These are phyloP conservation scores for Diaporthe helianthi DNA, from an alignment of 2,329 filamentous ascomycete species.

Conservation along the genomic window DNA sequence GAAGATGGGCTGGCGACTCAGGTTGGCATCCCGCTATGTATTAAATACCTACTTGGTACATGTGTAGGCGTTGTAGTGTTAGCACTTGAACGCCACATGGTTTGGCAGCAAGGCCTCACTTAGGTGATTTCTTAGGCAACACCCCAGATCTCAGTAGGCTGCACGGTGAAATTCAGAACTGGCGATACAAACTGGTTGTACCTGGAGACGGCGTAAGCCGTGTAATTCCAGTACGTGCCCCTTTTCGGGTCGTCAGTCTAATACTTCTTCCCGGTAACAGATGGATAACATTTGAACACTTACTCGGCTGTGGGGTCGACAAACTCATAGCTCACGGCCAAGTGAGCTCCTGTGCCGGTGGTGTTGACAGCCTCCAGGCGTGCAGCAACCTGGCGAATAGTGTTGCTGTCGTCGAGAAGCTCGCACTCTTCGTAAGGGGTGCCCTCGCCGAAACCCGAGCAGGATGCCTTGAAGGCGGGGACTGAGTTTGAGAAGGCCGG, in stretches of 20 bases:
- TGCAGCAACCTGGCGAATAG: slow-evolving; percentile 17
- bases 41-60: background rate
- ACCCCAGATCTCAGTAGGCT: slow-evolving; percentile 28
- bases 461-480: slow-evolving; percentile 15
- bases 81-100: slow-evolving; percentile 22
- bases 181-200: slow-evolving; percentile 21
- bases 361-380: slow-evolving; percentile 27
- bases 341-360: slow-evolving; percentile 24
- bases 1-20: background rate
- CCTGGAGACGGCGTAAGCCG: background rate
- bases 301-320: slow-evolving; percentile 17
- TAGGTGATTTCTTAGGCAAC: slow-evolving; percentile 6
- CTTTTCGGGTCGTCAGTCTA: background rate
- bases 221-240: slow-evolving; percentile 31
- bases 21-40: background rate
- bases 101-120: background rate
- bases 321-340: slow-evolving; percentile 32
- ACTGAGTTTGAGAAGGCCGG: slow-evolving; percentile 12
- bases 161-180: slow-evolving; percentile 6
- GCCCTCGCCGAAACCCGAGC: slow-evolving; percentile 26
- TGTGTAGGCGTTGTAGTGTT: too few species aligned
- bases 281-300: slow-evolving; percentile 12
- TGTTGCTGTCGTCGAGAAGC: slow-evolving; percentile 7
- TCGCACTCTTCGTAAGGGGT: slow-evolving; percentile 20
- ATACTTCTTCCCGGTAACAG: background rate